A percentile compares a stretch with the other conserved stretches of the same genome.
phyloP scores from a whole-genome alignment of 2,329 filamentous ascomycete species.

The Colletotrichum abscissum region DNA sequence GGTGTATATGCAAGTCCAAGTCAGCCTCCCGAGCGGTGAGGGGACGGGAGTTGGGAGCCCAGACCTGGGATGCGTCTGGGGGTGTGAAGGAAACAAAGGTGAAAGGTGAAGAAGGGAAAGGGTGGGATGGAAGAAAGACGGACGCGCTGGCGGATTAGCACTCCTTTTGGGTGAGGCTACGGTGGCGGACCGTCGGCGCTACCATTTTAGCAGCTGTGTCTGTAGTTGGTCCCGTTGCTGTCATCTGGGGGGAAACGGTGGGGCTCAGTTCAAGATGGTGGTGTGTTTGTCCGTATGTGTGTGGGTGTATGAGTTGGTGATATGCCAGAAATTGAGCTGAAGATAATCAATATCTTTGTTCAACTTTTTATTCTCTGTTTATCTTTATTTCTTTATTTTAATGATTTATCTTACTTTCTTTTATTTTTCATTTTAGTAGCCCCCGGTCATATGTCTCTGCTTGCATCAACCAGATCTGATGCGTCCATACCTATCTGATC shows the following conservation, averaged over 20 bases:
- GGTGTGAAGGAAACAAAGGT: background rate
- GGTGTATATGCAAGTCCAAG: slow-evolving; percentile 36
- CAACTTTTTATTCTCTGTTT: background rate
- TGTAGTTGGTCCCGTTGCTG: background rate
- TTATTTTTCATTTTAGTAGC: background rate
- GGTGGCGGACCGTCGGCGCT: slow-evolving; percentile 32
- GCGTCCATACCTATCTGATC: background rate
- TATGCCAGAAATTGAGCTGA: background rate
- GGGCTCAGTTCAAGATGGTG: slow-evolving; percentile 5
- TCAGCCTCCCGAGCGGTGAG: slow-evolving; percentile 35
- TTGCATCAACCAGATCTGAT: slow-evolving; percentile 21
- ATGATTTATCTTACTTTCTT: background rate
- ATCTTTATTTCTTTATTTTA: background rate
- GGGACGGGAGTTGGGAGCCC: slow-evolving; percentile 10
- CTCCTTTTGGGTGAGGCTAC: background rate
- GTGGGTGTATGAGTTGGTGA: background rate
- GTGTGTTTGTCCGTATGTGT: background rate
- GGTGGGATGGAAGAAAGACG: background rate
- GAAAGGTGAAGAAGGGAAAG: background rate
- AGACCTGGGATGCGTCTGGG: background rate
- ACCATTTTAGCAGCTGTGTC: background rate
- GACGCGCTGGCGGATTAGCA: background rate
- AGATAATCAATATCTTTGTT: background rate
- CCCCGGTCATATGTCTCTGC: background rate
- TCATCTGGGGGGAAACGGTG: slow-evolving; percentile 29